A percentile compares a stretch with the other conserved stretches of the same genome.
phyloP scores from a whole-genome alignment of 306 rosid genomes.

The Vicia villosa region DNA sequence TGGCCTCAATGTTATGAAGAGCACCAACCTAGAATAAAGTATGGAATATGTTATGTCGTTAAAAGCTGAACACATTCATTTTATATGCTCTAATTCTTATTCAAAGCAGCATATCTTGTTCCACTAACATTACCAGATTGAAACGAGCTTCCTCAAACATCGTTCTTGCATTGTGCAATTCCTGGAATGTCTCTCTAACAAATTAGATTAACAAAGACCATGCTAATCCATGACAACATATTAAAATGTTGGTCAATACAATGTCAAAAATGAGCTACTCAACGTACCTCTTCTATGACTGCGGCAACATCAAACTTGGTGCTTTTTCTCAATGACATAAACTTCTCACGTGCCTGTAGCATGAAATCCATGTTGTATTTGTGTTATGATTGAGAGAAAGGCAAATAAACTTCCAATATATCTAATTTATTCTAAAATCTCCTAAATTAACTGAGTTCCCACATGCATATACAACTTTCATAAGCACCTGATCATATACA shows the following conservation, averaged over 20 bases:
- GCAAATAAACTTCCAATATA: conserved; percentile 14
- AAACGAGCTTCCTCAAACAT: conserved; percentile 81
- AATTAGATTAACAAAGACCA: conserved; percentile 59
- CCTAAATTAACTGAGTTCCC: background rate
- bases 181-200: conserved; percentile 86
- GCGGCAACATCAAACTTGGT: conserved; percentile 61
- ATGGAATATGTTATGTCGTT: conserved; percentile 27
- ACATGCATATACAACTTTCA: conserved; percentile 17
- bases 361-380: conserved; percentile 36
- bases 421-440: conserved; percentile 16
- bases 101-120: conserved; percentile 29
- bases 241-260: conserved; percentile 26
- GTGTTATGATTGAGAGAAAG: conserved; percentile 28
- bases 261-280: conserved; percentile 21
- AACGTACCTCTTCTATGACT: conserved; percentile 66
- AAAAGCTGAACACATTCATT: conserved; percentile 23
- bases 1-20: conserved; percentile 75
- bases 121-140: conserved; percentile 65
- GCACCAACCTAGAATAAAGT: conserved; percentile 56
- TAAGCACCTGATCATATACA: conserved; percentile 68
- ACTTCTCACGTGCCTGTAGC: conserved; percentile 79
- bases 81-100: conserved; percentile 21
- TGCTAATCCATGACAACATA: conserved; percentile 50
- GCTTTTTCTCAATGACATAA: conserved; percentile 74
- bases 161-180: conserved; percentile 63